These are phyloP conservation scores for Prunus armeniaca DNA, from an alignment of 306 rosid genomes.

Conservation along the genomic window DNA sequence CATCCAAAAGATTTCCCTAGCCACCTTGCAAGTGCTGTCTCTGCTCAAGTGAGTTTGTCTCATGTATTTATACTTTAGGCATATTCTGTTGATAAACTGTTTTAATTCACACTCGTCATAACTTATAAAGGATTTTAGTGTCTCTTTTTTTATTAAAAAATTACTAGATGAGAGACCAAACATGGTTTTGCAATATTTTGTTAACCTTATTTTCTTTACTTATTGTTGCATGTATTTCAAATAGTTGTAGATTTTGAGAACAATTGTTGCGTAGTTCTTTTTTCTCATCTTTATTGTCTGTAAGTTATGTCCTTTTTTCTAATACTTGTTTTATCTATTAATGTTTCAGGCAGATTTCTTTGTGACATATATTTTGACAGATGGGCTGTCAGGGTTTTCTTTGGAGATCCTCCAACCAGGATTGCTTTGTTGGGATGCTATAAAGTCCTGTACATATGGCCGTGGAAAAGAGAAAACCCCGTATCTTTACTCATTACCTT, in stretches of 20 bases:
- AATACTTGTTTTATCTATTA: not conserved
- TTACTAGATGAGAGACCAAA: too few species aligned
- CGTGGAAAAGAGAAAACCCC: constrained; percentile 41
- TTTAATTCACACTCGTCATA: not conserved
- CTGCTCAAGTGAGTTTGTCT: constrained; percentile 67
- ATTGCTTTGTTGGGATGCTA: constrained; percentile 58
- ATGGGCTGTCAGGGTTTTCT: constrained; percentile 86
- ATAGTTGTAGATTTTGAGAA: not conserved
- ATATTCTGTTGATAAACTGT: not conserved
- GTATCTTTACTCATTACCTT: constrained; percentile 75
- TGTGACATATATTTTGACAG: constrained; percentile 81
- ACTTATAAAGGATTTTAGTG: not conserved
- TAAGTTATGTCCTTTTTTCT: not conserved
- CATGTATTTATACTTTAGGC: constrained; percentile 16
- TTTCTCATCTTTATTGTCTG: not conserved
- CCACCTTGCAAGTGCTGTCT: constrained; percentile 72
- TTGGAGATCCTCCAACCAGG: constrained; percentile 89
- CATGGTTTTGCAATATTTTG: too few species aligned
- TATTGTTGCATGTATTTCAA: not conserved
- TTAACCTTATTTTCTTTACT: not conserved
- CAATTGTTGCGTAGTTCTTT: not conserved
- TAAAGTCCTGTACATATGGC: constrained; percentile 43
- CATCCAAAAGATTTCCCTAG: constrained; percentile 63
- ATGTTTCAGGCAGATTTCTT: constrained; percentile 89
- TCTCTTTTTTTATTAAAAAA: not conserved